These are phyloP conservation scores for Flaveria robusta DNA, from an alignment of 129 eudicot genomes.

Conservation along the genomic window DNA sequence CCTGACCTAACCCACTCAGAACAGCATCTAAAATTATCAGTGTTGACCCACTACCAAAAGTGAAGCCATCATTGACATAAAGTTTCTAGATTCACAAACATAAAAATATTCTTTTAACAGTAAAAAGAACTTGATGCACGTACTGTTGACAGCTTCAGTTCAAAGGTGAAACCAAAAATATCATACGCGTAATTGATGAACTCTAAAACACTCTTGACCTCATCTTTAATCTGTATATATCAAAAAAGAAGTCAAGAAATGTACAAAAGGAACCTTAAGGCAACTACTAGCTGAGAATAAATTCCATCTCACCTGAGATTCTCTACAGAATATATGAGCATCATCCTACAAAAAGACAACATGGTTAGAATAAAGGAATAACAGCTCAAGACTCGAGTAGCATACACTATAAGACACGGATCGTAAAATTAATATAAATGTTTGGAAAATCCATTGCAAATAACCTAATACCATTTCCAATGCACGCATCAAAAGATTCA, in stretches of 20 bases:
- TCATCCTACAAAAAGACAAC: conserved; percentile 61
- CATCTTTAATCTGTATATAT: conserved; percentile 76
- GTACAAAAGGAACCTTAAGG: conserved; percentile 1
- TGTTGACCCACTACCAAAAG: neutral
- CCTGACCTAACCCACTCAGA: neutral
- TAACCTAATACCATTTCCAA: neutral
- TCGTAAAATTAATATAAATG: neutral
- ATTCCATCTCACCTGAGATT: conserved; percentile 67
- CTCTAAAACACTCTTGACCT: conserved; percentile 76
- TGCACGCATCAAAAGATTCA: neutral
- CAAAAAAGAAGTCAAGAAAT: conserved; percentile 5
- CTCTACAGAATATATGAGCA: conserved; percentile 99
- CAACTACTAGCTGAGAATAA: conserved; percentile 4
- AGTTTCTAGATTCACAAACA: neutral
- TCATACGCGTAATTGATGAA: conserved; percentile 66
- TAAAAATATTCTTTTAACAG: neutral
- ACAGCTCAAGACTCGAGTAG: neutral
- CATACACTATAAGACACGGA: neutral
- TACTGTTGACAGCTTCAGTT: conserved; percentile 94
- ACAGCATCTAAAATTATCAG: neutral
- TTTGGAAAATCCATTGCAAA: neutral
- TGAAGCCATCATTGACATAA: neutral
- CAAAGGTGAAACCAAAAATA: conserved; percentile 87
- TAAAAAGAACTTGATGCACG: conserved; percentile 18
- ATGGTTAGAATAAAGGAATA: conserved; percentile 23